These are phyloP conservation scores for Euclidium syriacum DNA, from an alignment of 345 rosid genomes.

Conservation along the genomic window DNA sequence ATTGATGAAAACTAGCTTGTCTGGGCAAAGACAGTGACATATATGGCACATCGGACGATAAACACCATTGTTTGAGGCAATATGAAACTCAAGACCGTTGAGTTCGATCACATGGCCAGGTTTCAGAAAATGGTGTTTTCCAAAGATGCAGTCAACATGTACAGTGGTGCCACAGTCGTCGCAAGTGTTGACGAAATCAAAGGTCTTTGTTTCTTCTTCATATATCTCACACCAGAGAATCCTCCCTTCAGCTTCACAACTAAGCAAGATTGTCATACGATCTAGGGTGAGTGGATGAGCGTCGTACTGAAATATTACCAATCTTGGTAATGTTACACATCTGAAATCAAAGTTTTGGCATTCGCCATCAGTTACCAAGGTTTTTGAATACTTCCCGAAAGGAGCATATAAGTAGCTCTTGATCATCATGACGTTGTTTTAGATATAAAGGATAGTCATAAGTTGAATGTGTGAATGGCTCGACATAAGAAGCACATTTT, in stretches of 20 bases:
- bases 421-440: too few relatives aligned
- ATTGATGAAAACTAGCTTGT: neutral
- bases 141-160: neutral
- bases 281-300: neutral
- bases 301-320: neutral
- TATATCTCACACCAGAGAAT: constrained; percentile 9
- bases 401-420: too few relatives aligned
- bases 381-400: too few relatives aligned
- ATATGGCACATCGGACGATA: neutral
- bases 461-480: too few relatives aligned
- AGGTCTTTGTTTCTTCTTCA: neutral
- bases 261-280: too few relatives aligned
- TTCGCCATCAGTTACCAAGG: too few relatives aligned
- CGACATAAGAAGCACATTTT: neutral
- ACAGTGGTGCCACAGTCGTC: neutral
- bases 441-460: too few relatives aligned
- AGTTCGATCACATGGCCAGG: neutral
- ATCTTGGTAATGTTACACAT: neutral
- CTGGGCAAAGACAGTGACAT: neutral
- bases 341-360: neutral
- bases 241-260: too few relatives aligned
- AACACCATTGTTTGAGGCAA: neutral
- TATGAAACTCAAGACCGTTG: neutral
- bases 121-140: neutral
- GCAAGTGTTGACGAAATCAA: neutral